Evolutionary conservation across 1,284 basidiomycete genomes (phyloP).

Genomic region (Tilletia setariae): DNA sequence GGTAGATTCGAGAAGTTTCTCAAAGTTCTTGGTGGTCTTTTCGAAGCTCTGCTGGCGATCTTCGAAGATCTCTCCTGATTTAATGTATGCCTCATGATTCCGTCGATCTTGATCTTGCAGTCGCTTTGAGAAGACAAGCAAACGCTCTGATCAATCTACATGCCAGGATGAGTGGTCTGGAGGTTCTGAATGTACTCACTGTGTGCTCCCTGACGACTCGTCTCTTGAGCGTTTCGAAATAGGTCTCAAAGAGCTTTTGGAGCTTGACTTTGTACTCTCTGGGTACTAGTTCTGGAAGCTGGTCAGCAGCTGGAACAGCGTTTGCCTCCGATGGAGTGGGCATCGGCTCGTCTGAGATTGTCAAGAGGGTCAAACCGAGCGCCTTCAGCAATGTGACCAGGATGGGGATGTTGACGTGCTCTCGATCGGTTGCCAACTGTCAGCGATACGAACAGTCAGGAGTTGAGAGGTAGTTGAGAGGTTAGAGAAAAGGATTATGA

Average conservation of each 20-base stretch:
- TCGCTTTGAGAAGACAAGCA: conserved; percentile 60
- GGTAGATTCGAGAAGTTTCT: conserved; percentile 64
- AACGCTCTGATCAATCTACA: no score
- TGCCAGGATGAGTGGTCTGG: neutral
- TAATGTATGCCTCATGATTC: conserved; percentile 98
- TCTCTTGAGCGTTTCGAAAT: conserved; percentile 86
- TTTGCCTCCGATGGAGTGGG: conserved; percentile 58
- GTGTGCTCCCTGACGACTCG: conserved; percentile 83
- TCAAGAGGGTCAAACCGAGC: conserved; percentile 75
- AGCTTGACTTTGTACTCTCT: conserved; percentile 81
- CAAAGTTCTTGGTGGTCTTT: conserved; percentile 92
- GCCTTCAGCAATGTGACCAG: conserved; percentile 79
- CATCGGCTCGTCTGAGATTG: conserved; percentile 3
- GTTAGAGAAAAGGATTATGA: neutral
- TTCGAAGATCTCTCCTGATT: conserved; percentile 97
- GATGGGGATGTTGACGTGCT: conserved; percentile 77
- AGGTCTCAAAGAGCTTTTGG: conserved; percentile 85
- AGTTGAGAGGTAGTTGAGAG: neutral
- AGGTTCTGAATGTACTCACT: conserved; percentile 20
- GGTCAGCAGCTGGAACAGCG: conserved; percentile 58
- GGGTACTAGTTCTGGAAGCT: conserved; percentile 60
- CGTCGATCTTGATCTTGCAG: conserved; percentile 92
- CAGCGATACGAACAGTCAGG: neutral
- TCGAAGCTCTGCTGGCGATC: conserved; percentile 98
- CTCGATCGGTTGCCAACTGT: conserved; percentile 80